Conservation (phyloP, 2,329 filamentous ascomycete species). For the Sordariomycetes sp. region DNA sequence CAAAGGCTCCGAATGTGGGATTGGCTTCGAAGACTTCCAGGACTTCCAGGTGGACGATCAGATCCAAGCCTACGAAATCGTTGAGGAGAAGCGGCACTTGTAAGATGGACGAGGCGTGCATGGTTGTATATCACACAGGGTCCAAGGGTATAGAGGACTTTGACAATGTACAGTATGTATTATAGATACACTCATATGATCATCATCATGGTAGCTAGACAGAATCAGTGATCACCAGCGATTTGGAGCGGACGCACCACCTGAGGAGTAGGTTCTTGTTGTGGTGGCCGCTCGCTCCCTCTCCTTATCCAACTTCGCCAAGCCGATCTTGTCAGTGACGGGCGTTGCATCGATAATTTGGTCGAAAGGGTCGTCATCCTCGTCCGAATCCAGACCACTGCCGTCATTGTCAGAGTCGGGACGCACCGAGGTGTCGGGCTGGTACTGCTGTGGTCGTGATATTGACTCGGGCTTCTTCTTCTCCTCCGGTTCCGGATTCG, state of each 20-base stretch:
- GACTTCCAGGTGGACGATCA: conserved; percentile 74
- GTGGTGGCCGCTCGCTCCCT: conserved; percentile 36
- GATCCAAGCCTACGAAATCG: conserved; percentile 81
- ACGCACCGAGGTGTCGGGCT: conserved; percentile 46
- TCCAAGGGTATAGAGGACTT: not conserved
- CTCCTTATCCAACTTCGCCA: conserved; percentile 48
- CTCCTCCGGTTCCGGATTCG: conserved; percentile 32
- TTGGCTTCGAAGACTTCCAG: conserved; percentile 73
- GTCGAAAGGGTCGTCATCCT: conserved; percentile 75
- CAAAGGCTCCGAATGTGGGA: conserved; percentile 89
- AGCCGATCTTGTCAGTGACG: conserved; percentile 74
- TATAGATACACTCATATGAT: no score
- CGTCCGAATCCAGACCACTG: conserved; percentile 31
- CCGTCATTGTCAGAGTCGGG: conserved; percentile 61
- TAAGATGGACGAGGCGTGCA: conserved; percentile 18
- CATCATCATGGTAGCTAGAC: no score
- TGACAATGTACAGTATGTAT: conserved; percentile 2
- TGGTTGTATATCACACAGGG: not conserved
- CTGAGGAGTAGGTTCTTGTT: conserved; percentile 42
- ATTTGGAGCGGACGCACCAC: conserved; percentile 36
- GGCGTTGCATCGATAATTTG: conserved; percentile 88
- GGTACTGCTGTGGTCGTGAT: conserved; percentile 37
- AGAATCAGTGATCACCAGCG: conserved; percentile 19
- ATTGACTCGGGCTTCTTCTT: conserved; percentile 57
- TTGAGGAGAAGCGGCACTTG: conserved; percentile 56